Evolutionary conservation across 805 yeast species (phyloP).

Genomic region (Yamadazyma takamatsuzukensis): DNA sequence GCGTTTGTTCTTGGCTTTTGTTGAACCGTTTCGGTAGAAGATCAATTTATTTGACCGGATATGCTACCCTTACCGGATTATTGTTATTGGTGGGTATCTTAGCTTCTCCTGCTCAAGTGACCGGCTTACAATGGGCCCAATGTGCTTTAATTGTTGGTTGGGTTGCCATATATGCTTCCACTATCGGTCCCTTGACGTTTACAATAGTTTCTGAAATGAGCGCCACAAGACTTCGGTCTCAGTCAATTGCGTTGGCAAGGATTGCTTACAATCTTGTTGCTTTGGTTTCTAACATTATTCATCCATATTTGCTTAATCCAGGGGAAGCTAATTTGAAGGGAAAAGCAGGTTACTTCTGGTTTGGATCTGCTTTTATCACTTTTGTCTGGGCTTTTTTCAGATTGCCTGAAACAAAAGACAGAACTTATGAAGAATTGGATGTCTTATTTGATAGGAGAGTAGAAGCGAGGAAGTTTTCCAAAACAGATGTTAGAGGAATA

Average conservation of each 20-base stretch:
- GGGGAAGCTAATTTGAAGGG: constrained; percentile 43
- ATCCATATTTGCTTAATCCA: constrained; percentile 51
- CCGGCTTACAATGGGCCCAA: constrained; percentile 19
- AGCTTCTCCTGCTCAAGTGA: constrained; percentile 14
- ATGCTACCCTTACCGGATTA: constrained; percentile 25
- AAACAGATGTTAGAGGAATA: constrained; percentile 6
- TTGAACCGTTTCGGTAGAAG: constrained; percentile 36
- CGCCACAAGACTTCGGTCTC: constrained; percentile 33
- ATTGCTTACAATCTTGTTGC: constrained; percentile 22
- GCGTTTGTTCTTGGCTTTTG: constrained; percentile 25
- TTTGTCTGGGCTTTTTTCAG: constrained; percentile 17
- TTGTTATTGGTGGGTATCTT: constrained; percentile 41
- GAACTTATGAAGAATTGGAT: constrained; percentile 35
- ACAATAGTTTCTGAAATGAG: constrained; percentile 38
- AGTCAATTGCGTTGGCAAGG: constrained; percentile 32
- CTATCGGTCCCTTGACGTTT: constrained; percentile 41
- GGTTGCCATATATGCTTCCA: constrained; percentile 27
- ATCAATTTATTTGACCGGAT: constrained; percentile 33
- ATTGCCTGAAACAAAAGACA: constrained; percentile 34
- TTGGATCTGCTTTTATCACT: constrained; percentile 24
- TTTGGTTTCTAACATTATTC: constrained; percentile 31
- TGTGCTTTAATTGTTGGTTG: constrained; percentile 17
- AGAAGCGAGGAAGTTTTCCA: constrained; percentile 15
- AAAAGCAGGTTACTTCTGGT: constrained; percentile 47
- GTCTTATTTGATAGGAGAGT: constrained; percentile 24